Evolutionary conservation across 805 yeast genomes (phyloP).

Genomic region (Helenozyma rhizophorensis): DNA sequence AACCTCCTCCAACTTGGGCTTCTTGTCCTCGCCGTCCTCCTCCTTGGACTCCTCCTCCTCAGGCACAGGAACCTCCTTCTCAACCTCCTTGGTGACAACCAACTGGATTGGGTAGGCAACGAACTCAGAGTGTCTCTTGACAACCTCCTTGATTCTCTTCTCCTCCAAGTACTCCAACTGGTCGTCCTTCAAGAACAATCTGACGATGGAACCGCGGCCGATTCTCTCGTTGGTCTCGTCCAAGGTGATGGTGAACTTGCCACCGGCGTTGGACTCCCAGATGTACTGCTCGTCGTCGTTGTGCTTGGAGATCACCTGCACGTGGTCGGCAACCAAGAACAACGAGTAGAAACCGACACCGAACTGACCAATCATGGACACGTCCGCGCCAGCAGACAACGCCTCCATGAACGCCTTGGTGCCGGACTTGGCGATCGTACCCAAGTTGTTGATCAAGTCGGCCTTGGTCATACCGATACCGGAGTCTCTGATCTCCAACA

Average conservation of each 20-base stretch:
- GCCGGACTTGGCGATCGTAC: slow-evolving; percentile 99
- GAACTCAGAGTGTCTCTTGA: slow-evolving; percentile 98
- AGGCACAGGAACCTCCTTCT: slow-evolving; percentile 90
- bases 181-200: slow-evolving; percentile 97
- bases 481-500: slow-evolving; percentile 95
- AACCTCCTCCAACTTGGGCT: slow-evolving; percentile 68
- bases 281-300: slow-evolving; percentile 99
- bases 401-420: slow-evolving; percentile 99
- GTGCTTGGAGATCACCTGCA: slow-evolving; percentile 96
- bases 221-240: slow-evolving; percentile 84
- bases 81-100: slow-evolving; percentile 97
- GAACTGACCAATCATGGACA: slow-evolving; percentile 99
- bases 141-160: slow-evolving; percentile 98
- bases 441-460: slow-evolving; percentile 96
- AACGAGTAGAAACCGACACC: slow-evolving; percentile 99
- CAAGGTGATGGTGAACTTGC: slow-evolving; percentile 93
- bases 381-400: slow-evolving; percentile 98
- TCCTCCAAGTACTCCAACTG: slow-evolving; percentile 99
- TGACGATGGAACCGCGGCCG: slow-evolving; percentile 91
- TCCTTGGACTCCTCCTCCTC: slow-evolving; percentile 49
- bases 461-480: slow-evolving; percentile 99
- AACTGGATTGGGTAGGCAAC: slow-evolving; percentile 99
- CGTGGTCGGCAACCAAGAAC: slow-evolving; percentile 98
- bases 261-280: slow-evolving; percentile 99
- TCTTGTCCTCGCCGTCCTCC: slow-evolving; percentile 52